Percentiles rank a stretch among this genome's conserved stretches.
These are phyloP conservation scores for Haematococcus lacustris DNA, from an alignment of 139 green algal genomes.

Conservation along the genomic window DNA sequence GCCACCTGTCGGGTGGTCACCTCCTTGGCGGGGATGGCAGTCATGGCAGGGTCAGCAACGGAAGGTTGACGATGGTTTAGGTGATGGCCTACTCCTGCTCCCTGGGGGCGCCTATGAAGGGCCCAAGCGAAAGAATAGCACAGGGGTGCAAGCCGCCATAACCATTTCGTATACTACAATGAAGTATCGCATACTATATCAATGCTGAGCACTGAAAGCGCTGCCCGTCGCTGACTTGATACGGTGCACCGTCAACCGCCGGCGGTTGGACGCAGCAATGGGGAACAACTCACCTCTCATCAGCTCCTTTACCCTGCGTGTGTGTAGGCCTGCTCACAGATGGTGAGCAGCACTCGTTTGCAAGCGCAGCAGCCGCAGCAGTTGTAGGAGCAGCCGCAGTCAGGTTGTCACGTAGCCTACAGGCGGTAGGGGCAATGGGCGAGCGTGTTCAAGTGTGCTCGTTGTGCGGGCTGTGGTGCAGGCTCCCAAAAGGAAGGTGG, in stretches of 20 bases:
- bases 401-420: background rate
- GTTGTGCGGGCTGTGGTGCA: slow-evolving; percentile 5
- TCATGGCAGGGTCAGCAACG: slow-evolving; percentile 27
- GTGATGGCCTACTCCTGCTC: background rate
- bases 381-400: background rate
- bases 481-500: slow-evolving; percentile 77
- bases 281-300: too few species aligned
- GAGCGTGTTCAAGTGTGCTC: background rate
- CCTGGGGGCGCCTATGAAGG: too few species aligned
- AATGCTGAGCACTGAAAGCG: background rate
- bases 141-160: background rate
- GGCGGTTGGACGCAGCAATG: too few species aligned
- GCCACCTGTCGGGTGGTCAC: slow-evolving; percentile 69
- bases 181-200: background rate
- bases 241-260: too few species aligned
- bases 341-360: too few species aligned
- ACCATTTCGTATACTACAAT: background rate
- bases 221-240: background rate
- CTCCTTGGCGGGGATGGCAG: slow-evolving; percentile 44
- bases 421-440: background rate
- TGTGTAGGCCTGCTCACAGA: too few species aligned
- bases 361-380: background rate
- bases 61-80: too few species aligned
- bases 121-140: too few species aligned
- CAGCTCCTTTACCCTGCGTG: too few species aligned